Conservation (phyloP, 176 grass and related monocot species). For the Aegilops speltoides region DNA sequence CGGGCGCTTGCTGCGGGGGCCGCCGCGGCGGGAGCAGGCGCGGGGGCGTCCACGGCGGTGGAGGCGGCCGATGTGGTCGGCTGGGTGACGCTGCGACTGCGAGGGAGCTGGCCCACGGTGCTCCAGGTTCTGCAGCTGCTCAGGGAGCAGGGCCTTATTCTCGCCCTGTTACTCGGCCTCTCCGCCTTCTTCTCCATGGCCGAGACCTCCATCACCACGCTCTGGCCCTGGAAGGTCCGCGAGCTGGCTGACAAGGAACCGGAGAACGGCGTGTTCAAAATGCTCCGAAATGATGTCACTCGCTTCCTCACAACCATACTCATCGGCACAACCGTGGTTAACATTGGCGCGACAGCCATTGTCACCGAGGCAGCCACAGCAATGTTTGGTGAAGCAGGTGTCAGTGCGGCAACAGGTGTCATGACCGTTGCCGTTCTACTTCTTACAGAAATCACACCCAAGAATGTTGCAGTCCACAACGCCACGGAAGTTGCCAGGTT, state of each 20-base stretch:
- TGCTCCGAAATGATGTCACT: slow-evolving; percentile 92
- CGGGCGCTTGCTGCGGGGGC: slow-evolving; percentile 30
- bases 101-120: slow-evolving; percentile 57
- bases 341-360: slow-evolving; percentile 93
- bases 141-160: slow-evolving; percentile 73
- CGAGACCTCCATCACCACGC: slow-evolving; percentile 91
- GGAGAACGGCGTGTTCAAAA: slow-evolving; percentile 96
- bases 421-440: slow-evolving; percentile 96
- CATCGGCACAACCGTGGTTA: slow-evolving; percentile 97
- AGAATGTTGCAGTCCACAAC: slow-evolving; percentile 96
- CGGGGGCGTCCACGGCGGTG: slow-evolving; percentile 34
- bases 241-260: slow-evolving; percentile 97
- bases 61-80: slow-evolving; percentile 31
- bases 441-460: slow-evolving; percentile 97
- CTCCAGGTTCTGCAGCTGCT: slow-evolving; percentile 66
- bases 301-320: slow-evolving; percentile 97
- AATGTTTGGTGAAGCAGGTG: slow-evolving; percentile 98
- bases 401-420: slow-evolving; percentile 89
- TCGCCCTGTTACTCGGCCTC: slow-evolving; percentile 63
- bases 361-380: slow-evolving; percentile 91
- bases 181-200: slow-evolving; percentile 99
- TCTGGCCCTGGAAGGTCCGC: slow-evolving; percentile 99
- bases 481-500: slow-evolving; percentile 91
- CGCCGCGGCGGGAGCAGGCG: slow-evolving; percentile 19
- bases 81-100: slow-evolving; percentile 41